A percentile compares a stretch with the other conserved stretches of the same genome.
phyloP scores from a whole-genome alignment of 2,329 filamentous ascomycete genomes.

The Alternaria infectoria region DNA sequence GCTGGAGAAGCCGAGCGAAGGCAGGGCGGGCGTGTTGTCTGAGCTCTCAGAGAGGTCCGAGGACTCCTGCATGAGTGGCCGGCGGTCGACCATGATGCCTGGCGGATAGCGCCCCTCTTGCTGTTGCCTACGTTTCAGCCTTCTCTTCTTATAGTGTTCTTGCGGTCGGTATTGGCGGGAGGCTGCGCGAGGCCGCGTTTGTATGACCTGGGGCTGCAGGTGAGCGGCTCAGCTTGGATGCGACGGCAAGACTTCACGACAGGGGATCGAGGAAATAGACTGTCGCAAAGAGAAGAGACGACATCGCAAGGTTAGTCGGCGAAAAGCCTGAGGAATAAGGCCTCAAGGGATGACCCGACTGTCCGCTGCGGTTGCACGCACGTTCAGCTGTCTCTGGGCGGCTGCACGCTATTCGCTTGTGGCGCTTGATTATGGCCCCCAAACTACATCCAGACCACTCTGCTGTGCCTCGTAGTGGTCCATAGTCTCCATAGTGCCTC shows the following conservation, averaged over 20 bases:
- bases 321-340: constrained; percentile 3
- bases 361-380: constrained; percentile 3
- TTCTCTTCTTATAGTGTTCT: constrained; percentile 1
- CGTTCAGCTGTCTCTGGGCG: constrained; percentile 14
- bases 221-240: not conserved
- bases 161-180: constrained; percentile 1
- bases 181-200: constrained; percentile 2
- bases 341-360: not conserved
- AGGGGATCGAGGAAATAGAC: not conserved
- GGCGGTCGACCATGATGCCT: constrained; percentile 39
- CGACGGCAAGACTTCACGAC: not conserved
- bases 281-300: not conserved
- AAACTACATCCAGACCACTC: constrained; percentile 3
- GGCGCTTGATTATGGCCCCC: constrained; percentile 12
- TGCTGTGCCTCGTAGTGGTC: constrained; percentile 1
- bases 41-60: constrained; percentile 36
- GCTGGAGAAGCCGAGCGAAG: constrained; percentile 34
- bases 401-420: constrained; percentile 16
- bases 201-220: constrained; percentile 4
- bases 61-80: constrained; percentile 37
- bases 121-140: constrained; percentile 25
- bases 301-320: not conserved
- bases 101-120: not conserved
- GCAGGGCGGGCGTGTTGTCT: constrained; percentile 35
- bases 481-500: not conserved